These are phyloP conservation scores for Thelonectria blattea DNA, from an alignment of 2,329 filamentous ascomycete genomes.

Conservation along the genomic window DNA sequence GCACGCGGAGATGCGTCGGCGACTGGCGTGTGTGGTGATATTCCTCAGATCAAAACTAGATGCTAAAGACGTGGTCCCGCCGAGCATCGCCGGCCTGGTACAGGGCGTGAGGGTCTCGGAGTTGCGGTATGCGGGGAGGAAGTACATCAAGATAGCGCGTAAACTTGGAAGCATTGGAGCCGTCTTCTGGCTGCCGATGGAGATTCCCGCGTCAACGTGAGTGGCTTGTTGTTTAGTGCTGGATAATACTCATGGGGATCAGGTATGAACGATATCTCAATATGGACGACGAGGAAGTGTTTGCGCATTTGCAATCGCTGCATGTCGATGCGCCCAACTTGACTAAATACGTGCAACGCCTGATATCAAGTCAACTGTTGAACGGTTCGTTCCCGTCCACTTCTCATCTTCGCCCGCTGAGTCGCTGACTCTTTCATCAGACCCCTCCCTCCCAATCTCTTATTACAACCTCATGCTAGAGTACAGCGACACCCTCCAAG, in stretches of 20 bases:
- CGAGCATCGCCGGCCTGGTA: constrained; percentile 28
- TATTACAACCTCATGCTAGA: constrained; percentile 35
- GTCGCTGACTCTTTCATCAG: constrained; percentile 2
- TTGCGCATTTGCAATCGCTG: constrained; percentile 37
- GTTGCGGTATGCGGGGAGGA: constrained; percentile 40
- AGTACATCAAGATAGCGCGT: constrained; percentile 44
- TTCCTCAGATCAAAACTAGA: constrained; percentile 40
- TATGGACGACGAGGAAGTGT: constrained; percentile 41
- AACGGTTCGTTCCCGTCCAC: constrained; percentile 6
- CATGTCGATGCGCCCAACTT: constrained; percentile 24
- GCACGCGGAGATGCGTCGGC: constrained; percentile 37
- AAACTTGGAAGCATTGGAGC: constrained; percentile 39
- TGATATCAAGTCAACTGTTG: constrained; percentile 31
- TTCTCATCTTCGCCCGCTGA: accelerated
- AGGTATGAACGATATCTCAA: constrained; percentile 45
- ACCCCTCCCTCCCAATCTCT: constrained; percentile 21
- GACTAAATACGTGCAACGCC: constrained; percentile 30
- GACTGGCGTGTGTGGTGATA: constrained; percentile 40
- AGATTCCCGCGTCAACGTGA: constrained; percentile 44
- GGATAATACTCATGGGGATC: not conserved
- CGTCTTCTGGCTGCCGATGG: constrained; percentile 42
- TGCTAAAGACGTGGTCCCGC: constrained; percentile 27
- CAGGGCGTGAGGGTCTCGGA: constrained; percentile 35
- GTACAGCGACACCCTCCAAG: constrained; percentile 36
- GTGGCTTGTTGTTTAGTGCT: not conserved